Percentiles rank a stretch among this genome's conserved stretches.
phyloP scores from a whole-genome alignment of 495 filamentous ascomycete species.

The Sordaria brevicollis region DNA sequence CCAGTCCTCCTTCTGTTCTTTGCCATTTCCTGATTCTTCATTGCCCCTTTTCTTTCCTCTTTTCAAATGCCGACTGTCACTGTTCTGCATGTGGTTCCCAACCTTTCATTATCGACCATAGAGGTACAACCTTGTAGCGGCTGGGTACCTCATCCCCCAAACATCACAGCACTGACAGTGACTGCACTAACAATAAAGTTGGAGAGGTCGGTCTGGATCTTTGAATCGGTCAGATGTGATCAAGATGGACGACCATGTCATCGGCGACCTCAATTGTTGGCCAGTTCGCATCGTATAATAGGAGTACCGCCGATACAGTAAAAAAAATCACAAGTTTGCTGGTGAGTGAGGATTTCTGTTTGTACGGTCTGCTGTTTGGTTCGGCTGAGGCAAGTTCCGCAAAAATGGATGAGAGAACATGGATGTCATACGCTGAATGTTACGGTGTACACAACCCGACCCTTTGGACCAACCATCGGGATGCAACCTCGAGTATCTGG shows the following conservation, averaged over 20 bases:
- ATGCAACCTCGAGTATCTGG: not conserved
- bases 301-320: not conserved
- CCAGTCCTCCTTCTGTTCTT: not conserved
- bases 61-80: not conserved
- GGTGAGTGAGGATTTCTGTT: not conserved
- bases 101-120: not conserved
- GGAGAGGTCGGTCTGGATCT: not conserved
- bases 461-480: not conserved
- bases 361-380: not conserved
- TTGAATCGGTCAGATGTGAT: not conserved
- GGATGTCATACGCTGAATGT: not conserved
- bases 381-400: not conserved
- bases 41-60: not conserved
- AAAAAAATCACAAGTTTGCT: not conserved
- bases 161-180: not conserved
- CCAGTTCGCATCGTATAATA: not conserved
- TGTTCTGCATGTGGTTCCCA: not conserved
- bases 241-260: not conserved
- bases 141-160: not conserved
- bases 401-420: not conserved
- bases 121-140: too few relatives aligned
- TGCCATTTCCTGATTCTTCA: not conserved
- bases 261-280: not conserved
- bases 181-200: too few relatives aligned
- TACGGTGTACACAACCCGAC: not conserved